Evolutionary conservation across 1,284 basidiomycete genomes (phyloP), one percentile per base, ranked within the genome.

Genomic region (Clitocybe nebularis): DNA sequence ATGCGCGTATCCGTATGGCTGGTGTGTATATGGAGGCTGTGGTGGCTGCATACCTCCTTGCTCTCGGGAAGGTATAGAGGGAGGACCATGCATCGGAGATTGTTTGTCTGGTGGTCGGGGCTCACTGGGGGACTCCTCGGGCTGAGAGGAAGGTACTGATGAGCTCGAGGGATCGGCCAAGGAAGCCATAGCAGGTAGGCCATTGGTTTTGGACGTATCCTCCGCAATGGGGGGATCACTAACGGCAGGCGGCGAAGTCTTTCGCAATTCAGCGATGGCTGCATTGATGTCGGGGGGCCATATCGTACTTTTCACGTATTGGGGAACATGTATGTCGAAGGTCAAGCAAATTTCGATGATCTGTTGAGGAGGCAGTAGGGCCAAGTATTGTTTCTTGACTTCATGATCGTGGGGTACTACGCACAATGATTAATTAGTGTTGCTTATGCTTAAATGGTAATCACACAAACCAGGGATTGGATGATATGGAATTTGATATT

Each of bases 291-390:
- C 81, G 22, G 66, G 56, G 6, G 85, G 85, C 83, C 86, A 89
- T 59, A 87, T 62, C 17, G 75, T 64, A 41, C 66, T 69, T 58
- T 75, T 77, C 38, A 80, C 58, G 48, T 79, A 75, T 22, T 70
- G 61, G 4, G 84, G 79, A 1, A 77, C 79, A 63, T 86, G 74
- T 6, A 75, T 60, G 52, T 89, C 85, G 50, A 87, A 79, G 20
- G 71, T 71, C 37, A 89, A 69, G 55, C 85, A 85, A 50, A 88
- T 77, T 49, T 88, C 84, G 53, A 87, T 81, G 55, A 88, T 73
- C 62, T 85, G 81, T 35, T 75, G 70, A 23, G 72, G 74, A 11
- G 79, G 72, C 5, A 89, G 67, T 14, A 86, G 69, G 20, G 70
- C 68, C 30, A 89, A 67, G 64, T 88, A 89, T 47, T 74, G 72